phyloP scores from a whole-genome alignment of 2,329 filamentous ascomycete genomes.

The Seiridium unicorne region DNA sequence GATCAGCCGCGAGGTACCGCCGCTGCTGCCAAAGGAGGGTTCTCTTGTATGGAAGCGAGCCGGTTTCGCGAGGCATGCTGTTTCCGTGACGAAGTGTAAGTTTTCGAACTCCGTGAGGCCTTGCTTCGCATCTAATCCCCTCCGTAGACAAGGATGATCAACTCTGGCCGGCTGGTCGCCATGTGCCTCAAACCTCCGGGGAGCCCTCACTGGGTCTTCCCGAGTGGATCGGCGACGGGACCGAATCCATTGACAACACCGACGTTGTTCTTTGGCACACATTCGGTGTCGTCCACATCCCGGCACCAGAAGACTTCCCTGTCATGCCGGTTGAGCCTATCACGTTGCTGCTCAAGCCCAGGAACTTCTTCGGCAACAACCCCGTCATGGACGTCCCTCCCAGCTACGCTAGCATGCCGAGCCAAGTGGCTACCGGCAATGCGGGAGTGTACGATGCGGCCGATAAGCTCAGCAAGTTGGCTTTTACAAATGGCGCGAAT shows the following conservation, averaged over 20 bases:
- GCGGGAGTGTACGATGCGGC: conserved; percentile 28
- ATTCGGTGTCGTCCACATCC: conserved; percentile 88
- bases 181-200: conserved; percentile 85
- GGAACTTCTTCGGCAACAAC: conserved; percentile 81
- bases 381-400: conserved; percentile 80
- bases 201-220: conserved; percentile 72
- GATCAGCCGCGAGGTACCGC: conserved; percentile 79
- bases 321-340: conserved; percentile 89
- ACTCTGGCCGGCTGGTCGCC: conserved; percentile 80
- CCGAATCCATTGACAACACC: conserved; percentile 70
- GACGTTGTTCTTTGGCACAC: conserved; percentile 94
- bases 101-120: conserved; percentile 4
- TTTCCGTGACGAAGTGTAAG: conserved; percentile 88
- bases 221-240: conserved; percentile 73
- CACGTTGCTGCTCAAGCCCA: conserved; percentile 72
- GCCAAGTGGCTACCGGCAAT: conserved; percentile 45
- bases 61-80: conserved; percentile 80
- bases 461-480: conserved; percentile 26
- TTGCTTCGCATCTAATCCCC: no score
- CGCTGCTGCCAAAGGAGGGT: conserved; percentile 75
- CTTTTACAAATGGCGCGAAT: conserved; percentile 18
- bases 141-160: conserved; percentile 71
- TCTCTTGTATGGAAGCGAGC: conserved; percentile 87
- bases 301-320: conserved; percentile 85
- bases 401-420: conserved; percentile 59